Percentiles rank a stretch among this genome's conserved stretches.
phyloP scores from a whole-genome alignment of 2,329 filamentous ascomycete species.

The Sporothrix mexicana region DNA sequence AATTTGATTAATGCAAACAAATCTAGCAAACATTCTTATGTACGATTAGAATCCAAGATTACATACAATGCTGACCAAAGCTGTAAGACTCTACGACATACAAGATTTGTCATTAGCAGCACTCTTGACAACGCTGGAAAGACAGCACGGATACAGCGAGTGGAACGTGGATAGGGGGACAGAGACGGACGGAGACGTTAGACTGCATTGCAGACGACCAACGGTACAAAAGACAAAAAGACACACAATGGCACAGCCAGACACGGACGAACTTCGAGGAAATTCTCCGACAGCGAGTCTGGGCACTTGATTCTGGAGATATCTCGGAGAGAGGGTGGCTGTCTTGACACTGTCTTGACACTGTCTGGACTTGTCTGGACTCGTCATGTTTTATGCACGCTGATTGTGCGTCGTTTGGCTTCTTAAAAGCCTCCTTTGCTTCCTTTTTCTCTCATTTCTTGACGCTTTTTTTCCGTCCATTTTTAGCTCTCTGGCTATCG shows the following conservation, averaged over 20 bases:
- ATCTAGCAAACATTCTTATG: too few relatives aligned
- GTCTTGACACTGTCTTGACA: too few relatives aligned
- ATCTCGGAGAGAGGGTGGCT: not conserved
- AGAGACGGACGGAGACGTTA: too few relatives aligned
- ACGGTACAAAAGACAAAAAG: too few relatives aligned
- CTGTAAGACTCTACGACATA: not conserved
- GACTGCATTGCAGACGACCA: too few relatives aligned
- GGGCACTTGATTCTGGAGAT: not conserved
- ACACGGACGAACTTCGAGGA: slow-evolving; percentile 1
- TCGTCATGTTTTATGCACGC: not conserved
- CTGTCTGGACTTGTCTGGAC: too few relatives aligned
- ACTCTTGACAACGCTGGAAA: not conserved
- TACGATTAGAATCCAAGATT: too few relatives aligned
- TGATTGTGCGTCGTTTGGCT: too few relatives aligned
- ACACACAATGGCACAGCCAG: not conserved
- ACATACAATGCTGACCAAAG: not conserved
- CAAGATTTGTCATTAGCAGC: not conserved
- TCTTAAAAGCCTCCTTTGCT: not conserved
- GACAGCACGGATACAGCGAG: not conserved
- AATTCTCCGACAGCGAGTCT: not conserved
- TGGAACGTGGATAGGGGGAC: too few relatives aligned
- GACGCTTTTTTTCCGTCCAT: not conserved
- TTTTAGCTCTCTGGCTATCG: not conserved
- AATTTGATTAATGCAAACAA: too few relatives aligned
- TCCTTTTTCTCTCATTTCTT: not conserved